Evolutionary conservation across 805 yeast species (phyloP), one percentile per base, ranked within the genome.

Genomic region (Metschnikowia arizonensis): DNA sequence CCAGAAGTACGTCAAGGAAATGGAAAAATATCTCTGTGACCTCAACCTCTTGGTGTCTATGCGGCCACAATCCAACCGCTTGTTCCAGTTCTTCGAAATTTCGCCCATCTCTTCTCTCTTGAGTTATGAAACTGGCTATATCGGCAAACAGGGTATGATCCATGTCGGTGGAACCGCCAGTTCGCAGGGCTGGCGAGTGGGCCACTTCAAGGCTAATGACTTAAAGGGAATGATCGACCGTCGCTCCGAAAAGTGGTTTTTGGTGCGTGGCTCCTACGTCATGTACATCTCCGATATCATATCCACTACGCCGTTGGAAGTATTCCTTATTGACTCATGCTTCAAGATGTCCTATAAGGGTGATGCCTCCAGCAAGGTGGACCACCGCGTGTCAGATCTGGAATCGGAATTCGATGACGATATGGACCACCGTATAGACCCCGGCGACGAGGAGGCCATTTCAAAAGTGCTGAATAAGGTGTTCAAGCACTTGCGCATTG

Each of bases 101-200:
- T 89, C 97, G 0, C 95, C 96, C 0, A 77, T 93, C 52, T 87
- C 96, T 5, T 81, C 93, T 7, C 69, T 89, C 39, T 69, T 93
- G 33, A 83, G 91, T 40, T 82, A 87, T 51, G 99, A 93, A 62
- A 77, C 80, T 24, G 85, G 87, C 0, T 85, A 74, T 58, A 81
- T 80, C 45, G 96, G 98, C 1, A 93, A 89, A 56, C 97, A 93
- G 64, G 99, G 99, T 1, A 78, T 80, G 41, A 63, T 91, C 47
- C 78, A 85, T 44, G 79, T 90, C 38, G 81, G 89, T 17, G 83
- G 96, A 1, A 81, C 88, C 0, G 91, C 98, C 0, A 81, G 80
- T 50, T 75, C 89, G 0, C 95, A 88, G 61, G 98, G 99, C 2
- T 93, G 99, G 98, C 74, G 95, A 55, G 97, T 91, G 5, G 86